Evolutionary conservation across 176 grass and related monocot genomes (phyloP).

Genomic region (Microstegium vimineum): DNA sequence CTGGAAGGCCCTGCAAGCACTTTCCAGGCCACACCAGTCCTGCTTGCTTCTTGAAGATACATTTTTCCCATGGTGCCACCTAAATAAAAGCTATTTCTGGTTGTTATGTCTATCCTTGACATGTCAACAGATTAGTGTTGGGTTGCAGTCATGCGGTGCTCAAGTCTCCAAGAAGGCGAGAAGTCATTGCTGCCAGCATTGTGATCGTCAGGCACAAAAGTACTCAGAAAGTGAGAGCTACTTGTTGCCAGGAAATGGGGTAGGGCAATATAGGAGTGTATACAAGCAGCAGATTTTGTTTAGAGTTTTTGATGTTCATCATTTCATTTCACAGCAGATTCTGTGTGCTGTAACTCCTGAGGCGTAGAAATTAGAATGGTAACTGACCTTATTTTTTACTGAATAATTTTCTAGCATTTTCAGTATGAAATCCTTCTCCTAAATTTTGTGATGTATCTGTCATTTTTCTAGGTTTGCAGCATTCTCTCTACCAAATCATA

Average conservation of each 20-base stretch:
- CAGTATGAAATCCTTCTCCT: background rate
- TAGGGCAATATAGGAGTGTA: background rate
- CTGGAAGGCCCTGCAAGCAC: constrained; percentile 44
- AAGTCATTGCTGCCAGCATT: background rate
- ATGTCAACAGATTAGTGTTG: background rate
- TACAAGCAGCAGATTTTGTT: constrained; percentile 25
- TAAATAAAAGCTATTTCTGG: background rate
- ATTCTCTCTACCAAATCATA: background rate
- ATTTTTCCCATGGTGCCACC: constrained; percentile 30
- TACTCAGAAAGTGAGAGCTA: background rate
- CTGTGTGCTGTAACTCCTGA: background rate
- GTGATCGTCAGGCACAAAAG: background rate
- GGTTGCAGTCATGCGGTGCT: background rate
- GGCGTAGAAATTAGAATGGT: constrained; percentile 9
- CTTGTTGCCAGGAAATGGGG: background rate
- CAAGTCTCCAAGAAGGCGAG: background rate
- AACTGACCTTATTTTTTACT: constrained; percentile 15
- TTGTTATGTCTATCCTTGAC: background rate
- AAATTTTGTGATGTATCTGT: background rate
- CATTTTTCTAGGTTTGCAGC: background rate
- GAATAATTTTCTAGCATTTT: background rate
- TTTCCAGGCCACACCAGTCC: constrained; percentile 30
- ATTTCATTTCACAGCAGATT: constrained; percentile 24
- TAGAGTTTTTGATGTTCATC: constrained; percentile 28
- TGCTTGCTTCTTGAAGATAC: constrained; percentile 56